These are phyloP conservation scores for Globisporangium uncinulatum DNA, from an alignment of 352 stramenopile genomes.

Conservation along the genomic window DNA sequence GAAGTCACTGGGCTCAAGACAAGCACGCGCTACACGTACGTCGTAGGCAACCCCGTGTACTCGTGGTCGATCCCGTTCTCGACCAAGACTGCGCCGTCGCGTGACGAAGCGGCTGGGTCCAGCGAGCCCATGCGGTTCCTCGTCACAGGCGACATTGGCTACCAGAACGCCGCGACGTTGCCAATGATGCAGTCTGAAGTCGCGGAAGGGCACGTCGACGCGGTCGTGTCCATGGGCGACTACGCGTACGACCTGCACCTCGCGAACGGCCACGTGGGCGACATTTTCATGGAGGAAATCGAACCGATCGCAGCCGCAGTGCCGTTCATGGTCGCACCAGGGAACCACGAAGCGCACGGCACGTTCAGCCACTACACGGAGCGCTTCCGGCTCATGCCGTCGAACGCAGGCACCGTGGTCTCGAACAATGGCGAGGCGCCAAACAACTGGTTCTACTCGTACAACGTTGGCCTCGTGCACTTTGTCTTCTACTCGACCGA, in stretches of 20 bases:
- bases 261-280: conserved; percentile 68
- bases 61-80: conserved; percentile 78
- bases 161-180: conserved; percentile 84
- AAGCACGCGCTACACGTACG: conserved; percentile 76
- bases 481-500: conserved; percentile 85
- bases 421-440: conserved; percentile 48
- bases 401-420: conserved; percentile 54
- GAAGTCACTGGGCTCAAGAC: conserved; percentile 52
- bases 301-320: conserved; percentile 75
- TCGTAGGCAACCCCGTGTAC: conserved; percentile 70
- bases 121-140: conserved; percentile 55
- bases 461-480: conserved; percentile 82
- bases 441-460: conserved; percentile 90
- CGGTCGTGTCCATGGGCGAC: conserved; percentile 83
- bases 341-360: conserved; percentile 89
- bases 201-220: conserved; percentile 65
- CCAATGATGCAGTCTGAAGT: conserved; percentile 87
- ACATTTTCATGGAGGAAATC: conserved; percentile 90
- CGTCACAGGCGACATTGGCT: conserved; percentile 85
- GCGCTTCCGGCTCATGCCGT: conserved; percentile 81
- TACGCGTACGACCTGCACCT: conserved; percentile 88
- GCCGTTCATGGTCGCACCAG: conserved; percentile 87
- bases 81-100: conserved; percentile 62
- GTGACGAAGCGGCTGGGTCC: conserved; percentile 16
- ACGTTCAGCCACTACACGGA: conserved; percentile 84